Evolutionary conservation across 768 basidiomycete genomes (phyloP), one percentile per base, ranked within the genome.

Genomic region (Artomyces pyxidatus): DNA sequence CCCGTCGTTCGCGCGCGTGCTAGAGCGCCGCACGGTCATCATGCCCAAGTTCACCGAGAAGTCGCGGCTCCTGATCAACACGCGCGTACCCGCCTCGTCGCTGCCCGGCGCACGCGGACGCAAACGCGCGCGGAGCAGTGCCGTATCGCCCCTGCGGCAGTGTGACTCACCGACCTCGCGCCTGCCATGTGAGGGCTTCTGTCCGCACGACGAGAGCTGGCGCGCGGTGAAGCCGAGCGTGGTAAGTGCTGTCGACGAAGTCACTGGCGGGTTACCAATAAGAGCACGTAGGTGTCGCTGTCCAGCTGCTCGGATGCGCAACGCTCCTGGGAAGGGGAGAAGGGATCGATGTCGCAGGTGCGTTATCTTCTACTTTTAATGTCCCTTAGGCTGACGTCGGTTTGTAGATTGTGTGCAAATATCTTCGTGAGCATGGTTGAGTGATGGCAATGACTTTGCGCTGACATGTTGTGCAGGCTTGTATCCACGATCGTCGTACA

Each of bases 221-320:
- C n/a, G n/a, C 1, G 49, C 27, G 1, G 49, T 35, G n/a, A 49
- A 50, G 45, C 52, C 56, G 37, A 29, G 42, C 42, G 37, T 51
- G 12, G 46, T 51, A 44, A 26, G n/a, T 52, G 32, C n/a, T 23
- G 45, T 35, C 32, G 10, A 35, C 32, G n/a, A n/a, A 12, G 27
- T 17, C 21, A 25, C 38, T 19, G 5, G 27, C 11, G 6, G 6
- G 17, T 6, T 4, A 4, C 27, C n/a, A 21, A 8, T 23, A 28
- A 9, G 25, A 41, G 22, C 22, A 10, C 12, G 32, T 23, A 54
- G 54, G 30, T 55, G 2, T 59, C 58, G 3, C 28, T 61, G 4
- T 56, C 60, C 2, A 54, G 58, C 0, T 61, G 60, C 30, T 50
- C 56, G 32, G 61, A 63, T 28, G 29, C 49, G 32, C 61, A 61